A percentile compares a stretch with the other conserved stretches of the same genome.
Conservation (phyloP, 805 yeast species). For the Metschnikowia proteae region DNA sequence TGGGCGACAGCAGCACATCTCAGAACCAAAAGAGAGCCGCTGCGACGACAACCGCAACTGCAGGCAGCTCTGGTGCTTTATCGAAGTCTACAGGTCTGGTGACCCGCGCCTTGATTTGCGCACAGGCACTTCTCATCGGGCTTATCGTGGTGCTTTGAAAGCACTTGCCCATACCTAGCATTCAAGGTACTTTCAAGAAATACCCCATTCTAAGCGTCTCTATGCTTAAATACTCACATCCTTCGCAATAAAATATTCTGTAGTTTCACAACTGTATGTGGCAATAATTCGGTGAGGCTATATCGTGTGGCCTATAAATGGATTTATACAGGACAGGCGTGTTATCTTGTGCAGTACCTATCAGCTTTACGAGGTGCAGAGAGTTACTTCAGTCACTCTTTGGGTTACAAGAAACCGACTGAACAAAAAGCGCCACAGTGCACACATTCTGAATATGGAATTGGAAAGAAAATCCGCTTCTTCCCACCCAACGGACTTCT, state of each 20-base stretch:
- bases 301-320: too few relatives aligned
- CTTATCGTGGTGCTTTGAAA: slow-evolving; percentile 6
- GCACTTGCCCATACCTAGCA: slow-evolving; percentile 2
- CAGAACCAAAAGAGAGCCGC: slow-evolving; percentile 1
- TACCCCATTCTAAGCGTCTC: background rate
- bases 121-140: slow-evolving; percentile 7
- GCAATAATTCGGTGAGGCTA: too few relatives aligned
- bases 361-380: background rate
- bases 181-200: background rate
- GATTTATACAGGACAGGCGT: too few relatives aligned
- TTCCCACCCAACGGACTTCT: background rate
- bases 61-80: slow-evolving; percentile 2
- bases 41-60: slow-evolving; percentile 1
- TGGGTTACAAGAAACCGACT: background rate
- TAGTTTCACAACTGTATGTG: background rate
- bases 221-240: background rate
- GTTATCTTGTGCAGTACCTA: background rate
- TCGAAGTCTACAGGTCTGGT: background rate
- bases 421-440: background rate
- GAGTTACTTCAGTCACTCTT: background rate
- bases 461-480: background rate
- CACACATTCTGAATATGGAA: background rate
- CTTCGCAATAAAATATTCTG: background rate
- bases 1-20: slow-evolving; percentile 8
- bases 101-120: slow-evolving; percentile 6